Conservation (phyloP, 495 filamentous ascomycete genomes). For the Neurospora sp. region DNA sequence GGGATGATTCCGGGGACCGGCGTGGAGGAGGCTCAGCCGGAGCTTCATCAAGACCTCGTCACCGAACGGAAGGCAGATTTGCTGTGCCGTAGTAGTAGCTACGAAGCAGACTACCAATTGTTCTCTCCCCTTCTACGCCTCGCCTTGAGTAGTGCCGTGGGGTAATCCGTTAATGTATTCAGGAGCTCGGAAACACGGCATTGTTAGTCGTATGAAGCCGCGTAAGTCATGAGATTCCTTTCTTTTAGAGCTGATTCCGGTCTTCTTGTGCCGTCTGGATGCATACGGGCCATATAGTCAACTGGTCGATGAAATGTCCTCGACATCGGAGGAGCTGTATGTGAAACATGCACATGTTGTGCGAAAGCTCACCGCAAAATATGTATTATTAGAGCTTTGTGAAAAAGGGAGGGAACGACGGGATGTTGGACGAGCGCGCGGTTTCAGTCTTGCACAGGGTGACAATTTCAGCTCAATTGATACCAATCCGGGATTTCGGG, state of each 20-base stretch:
- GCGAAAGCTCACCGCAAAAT: background rate
- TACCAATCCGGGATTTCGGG: background rate
- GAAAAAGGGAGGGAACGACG: background rate
- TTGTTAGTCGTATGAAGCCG: background rate
- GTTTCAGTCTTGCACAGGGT: background rate
- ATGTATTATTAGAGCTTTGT: background rate
- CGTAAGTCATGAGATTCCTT: background rate
- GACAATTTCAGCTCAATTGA: background rate
- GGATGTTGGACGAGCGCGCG: background rate
- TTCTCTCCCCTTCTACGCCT: background rate
- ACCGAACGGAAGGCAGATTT: background rate
- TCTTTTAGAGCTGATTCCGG: background rate
- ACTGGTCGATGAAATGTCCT: background rate
- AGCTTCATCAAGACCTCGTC: background rate
- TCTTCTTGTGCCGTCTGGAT: background rate
- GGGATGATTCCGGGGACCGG: background rate
- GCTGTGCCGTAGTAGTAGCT: background rate
- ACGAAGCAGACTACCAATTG: background rate
- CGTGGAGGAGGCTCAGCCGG: background rate
- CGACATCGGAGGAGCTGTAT: background rate
- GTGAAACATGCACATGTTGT: background rate
- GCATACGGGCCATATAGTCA: background rate
- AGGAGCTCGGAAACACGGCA: background rate
- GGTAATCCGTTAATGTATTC: background rate
- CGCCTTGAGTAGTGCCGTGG: background rate